phyloP scores from a whole-genome alignment of 257 asterid species.

The Nicotiana otophora region DNA sequence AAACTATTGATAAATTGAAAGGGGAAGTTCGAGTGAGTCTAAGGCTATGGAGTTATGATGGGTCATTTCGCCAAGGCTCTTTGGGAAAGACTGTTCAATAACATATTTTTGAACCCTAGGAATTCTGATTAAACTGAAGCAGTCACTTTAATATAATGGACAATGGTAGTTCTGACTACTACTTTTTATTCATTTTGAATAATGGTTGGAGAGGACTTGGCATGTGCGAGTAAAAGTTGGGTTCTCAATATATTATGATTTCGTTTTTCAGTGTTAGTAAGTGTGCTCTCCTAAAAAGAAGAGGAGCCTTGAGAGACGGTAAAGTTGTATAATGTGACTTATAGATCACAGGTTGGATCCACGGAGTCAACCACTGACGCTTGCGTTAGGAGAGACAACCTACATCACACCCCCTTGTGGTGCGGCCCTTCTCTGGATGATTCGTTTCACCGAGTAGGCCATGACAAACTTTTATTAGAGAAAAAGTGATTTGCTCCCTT shows the following conservation, averaged over 20 bases:
- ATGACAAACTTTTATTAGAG: background rate
- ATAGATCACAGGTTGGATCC: no score
- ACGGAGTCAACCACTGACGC: no score
- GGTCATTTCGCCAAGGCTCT: background rate
- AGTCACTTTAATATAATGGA: background rate
- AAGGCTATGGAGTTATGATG: background rate
- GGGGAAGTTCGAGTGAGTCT: background rate
- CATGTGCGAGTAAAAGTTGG: background rate
- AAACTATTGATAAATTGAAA: background rate
- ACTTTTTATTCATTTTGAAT: background rate
- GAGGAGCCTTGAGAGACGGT: no score
- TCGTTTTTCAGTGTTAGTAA: no score
- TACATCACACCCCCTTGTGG: no score
- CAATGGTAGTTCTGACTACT: background rate
- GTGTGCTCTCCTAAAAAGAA: background rate
- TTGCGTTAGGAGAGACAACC: no score
- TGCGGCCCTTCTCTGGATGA: no score
- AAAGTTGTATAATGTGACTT: no score
- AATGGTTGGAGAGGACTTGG: background rate
- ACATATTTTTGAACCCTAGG: background rate
- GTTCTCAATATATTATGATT: background rate
- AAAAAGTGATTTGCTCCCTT: background rate
- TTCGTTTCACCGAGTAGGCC: no score
- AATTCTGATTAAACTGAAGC: background rate
- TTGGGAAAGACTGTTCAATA: background rate